Evolutionary conservation across 306 rosid species (phyloP).

Genomic region (Trifolium subterraneum): DNA sequence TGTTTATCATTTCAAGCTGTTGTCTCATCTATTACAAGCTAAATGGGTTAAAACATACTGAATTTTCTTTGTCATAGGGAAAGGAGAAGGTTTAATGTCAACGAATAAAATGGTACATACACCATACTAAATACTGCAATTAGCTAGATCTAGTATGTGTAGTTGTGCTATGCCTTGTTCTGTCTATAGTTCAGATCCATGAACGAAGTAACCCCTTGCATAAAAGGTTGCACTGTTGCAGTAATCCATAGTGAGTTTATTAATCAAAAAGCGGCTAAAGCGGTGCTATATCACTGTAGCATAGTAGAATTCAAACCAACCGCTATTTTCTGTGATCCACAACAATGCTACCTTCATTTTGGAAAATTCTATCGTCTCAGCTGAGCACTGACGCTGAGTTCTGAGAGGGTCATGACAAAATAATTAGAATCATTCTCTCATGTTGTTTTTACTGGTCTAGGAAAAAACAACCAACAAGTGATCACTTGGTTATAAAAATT

Average conservation of each 20-base stretch:
- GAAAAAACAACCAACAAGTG: too few relatives aligned
- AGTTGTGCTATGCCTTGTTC: conserved; percentile 16
- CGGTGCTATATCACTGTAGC: background rate
- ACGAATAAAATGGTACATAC: conserved; percentile 12
- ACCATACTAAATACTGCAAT: background rate
- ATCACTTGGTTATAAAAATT: background rate
- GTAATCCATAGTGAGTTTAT: background rate
- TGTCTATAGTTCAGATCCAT: background rate
- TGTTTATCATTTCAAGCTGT: conserved; percentile 25
- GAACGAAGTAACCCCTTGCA: background rate
- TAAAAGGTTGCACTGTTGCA: conserved; percentile 14
- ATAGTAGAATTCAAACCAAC: background rate
- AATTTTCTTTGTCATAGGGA: conserved; percentile 17
- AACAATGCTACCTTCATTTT: background rate
- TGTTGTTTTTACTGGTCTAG: too few relatives aligned
- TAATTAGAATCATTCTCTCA: background rate
- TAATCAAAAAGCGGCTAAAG: background rate
- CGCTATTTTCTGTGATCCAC: background rate
- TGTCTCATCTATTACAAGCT: conserved; percentile 19
- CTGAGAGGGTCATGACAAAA: background rate
- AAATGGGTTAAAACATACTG: conserved; percentile 10
- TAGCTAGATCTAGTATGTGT: conserved; percentile 21
- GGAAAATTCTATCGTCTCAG: conserved; percentile 16
- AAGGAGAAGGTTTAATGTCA: background rate
- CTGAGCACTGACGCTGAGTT: conserved; percentile 18